A percentile compares a stretch with the other conserved stretches of the same genome.
Evolutionary conservation across 805 yeast genomes (phyloP).

Genomic region (Metschnikowia kofuensis): DNA sequence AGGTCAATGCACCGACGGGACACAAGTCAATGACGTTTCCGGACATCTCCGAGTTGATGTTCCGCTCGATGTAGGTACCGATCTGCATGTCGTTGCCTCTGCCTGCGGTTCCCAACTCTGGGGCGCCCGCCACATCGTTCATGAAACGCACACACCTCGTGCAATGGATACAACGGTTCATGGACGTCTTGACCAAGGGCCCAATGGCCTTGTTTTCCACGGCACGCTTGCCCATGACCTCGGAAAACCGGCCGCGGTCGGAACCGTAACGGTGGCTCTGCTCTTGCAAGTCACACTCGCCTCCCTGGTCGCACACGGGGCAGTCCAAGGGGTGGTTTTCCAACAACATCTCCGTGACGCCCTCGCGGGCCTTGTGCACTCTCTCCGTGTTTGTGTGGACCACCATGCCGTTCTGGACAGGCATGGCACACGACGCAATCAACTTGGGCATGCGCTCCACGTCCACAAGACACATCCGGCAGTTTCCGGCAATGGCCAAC

Average conservation of each 20-base stretch:
- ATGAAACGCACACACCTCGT: conserved; percentile 87
- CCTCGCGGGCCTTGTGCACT: conserved; percentile 80
- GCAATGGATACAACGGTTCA: conserved; percentile 92
- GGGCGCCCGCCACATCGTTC: conserved; percentile 90
- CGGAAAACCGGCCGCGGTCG: conserved; percentile 82
- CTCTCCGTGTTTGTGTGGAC: conserved; percentile 76
- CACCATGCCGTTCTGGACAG: conserved; percentile 87
- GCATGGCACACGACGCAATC: conserved; percentile 89
- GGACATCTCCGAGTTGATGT: conserved; percentile 78
- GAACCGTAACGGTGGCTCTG: conserved; percentile 80
- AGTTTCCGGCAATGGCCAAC: conserved; percentile 86
- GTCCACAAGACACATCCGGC: conserved; percentile 91
- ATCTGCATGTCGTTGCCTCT: conserved; percentile 92
- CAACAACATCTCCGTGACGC: conserved; percentile 83
- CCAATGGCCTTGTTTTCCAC: conserved; percentile 90
- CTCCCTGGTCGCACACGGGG: conserved; percentile 93
- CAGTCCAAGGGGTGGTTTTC: conserved; percentile 91
- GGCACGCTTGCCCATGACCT: conserved; percentile 82
- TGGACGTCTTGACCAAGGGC: conserved; percentile 82
- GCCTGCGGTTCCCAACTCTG: conserved; percentile 85
- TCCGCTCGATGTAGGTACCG: conserved; percentile 84
- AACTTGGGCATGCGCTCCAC: conserved; percentile 87
- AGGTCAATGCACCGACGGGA: conserved; percentile 89
- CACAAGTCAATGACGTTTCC: conserved; percentile 86
- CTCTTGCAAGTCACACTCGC: conserved; percentile 90